A percentile compares a stretch with the other conserved stretches of the same genome.
Conservation (phyloP, 2,329 filamentous ascomycete genomes). For the Alternaria sp. region DNA sequence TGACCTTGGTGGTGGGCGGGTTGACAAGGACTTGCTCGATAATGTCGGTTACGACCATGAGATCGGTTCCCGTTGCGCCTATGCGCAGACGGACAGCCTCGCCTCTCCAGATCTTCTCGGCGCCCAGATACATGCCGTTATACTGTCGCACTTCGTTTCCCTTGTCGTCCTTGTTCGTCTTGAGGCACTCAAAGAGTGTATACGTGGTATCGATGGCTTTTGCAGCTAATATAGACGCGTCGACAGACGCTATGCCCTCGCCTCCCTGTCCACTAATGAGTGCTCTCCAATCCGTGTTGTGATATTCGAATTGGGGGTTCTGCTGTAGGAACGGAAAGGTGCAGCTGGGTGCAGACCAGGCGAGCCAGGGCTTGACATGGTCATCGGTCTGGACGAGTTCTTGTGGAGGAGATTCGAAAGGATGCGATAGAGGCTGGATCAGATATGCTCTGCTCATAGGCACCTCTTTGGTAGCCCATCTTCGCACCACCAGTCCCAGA, state of each 20-base stretch:
- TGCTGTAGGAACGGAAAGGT: slow-evolving; percentile 55
- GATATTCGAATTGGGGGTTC: slow-evolving; percentile 51
- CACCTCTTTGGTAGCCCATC: slow-evolving; percentile 49
- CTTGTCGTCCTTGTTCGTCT: slow-evolving; percentile 41
- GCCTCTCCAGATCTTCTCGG: slow-evolving; percentile 66
- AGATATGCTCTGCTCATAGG: slow-evolving; percentile 47
- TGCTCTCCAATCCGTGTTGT: slow-evolving; percentile 59
- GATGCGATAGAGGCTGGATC: slow-evolving; percentile 59
- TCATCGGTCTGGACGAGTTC: slow-evolving; percentile 54
- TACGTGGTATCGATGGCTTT: slow-evolving; percentile 63
- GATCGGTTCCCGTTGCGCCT: slow-evolving; percentile 51
- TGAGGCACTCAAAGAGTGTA: slow-evolving; percentile 59
- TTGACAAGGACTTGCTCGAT: slow-evolving; percentile 46
- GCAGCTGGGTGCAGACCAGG: slow-evolving; percentile 62
- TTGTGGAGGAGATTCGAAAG: slow-evolving; percentile 46
- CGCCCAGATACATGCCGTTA: slow-evolving; percentile 63
- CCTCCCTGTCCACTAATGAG: slow-evolving; percentile 54
- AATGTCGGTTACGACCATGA: slow-evolving; percentile 57
- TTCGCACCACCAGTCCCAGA: slow-evolving; percentile 58
- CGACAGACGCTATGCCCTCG: slow-evolving; percentile 59
- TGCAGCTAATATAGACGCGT: slow-evolving; percentile 64
- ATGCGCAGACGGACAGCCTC: slow-evolving; percentile 61
- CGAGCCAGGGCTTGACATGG: slow-evolving; percentile 62
- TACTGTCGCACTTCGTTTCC: slow-evolving; percentile 55
- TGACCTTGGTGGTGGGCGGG: slow-evolving; percentile 39